Evolutionary conservation across 495 filamentous ascomycete species (phyloP), one percentile per base, ranked within the genome.

Genomic region (Echria macrotheca): DNA sequence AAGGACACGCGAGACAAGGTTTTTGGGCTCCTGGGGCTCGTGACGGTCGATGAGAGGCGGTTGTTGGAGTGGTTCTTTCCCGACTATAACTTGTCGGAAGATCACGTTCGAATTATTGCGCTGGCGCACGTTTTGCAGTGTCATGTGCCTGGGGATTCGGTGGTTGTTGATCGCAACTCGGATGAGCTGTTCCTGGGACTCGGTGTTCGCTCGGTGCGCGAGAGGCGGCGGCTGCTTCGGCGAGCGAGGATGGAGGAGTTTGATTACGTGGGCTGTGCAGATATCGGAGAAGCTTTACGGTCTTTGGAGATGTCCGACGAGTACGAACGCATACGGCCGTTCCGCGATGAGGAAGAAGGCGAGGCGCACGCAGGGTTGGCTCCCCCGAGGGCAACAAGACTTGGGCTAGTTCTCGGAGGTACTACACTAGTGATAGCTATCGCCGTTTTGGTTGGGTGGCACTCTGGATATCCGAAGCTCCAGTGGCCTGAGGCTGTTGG

Each of bases 1-100:
- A 43, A 43, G 39, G 39, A 43, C 19, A 18, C 39, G 2, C 39
- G 39, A 2, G 39, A 43, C 26, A 43, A 35, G 39, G 22, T 43
- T 1, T 43, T 43, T 25, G 39, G 18, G 11, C 21, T 43, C 19
- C 19, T 43, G 22, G 39, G 39, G 21, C 19, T 43, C 18, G 21
- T 43, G 17, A 43, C 39, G 2, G 3, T 21, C 5, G 39, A 43
- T 18, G 39, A 43, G 39, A 18, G 17, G 11, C 8, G 19, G 11
- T 25, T 43, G 17, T 11, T 35, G 31, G 3, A 35, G 31, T n/a
- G 31, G 9, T 35, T 35, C 9, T 35, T 35, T 11, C 31, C 31
- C 12, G 31, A 35, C 17, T 35, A 35, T 35, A 10, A 3, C 3
- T n/a, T 35, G 31, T 3, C 3, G 31, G 31, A 3, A 15, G 31